These are phyloP conservation scores for Paxillus involutus DNA, from an alignment of 768 basidiomycete genomes.

Conservation along the genomic window DNA sequence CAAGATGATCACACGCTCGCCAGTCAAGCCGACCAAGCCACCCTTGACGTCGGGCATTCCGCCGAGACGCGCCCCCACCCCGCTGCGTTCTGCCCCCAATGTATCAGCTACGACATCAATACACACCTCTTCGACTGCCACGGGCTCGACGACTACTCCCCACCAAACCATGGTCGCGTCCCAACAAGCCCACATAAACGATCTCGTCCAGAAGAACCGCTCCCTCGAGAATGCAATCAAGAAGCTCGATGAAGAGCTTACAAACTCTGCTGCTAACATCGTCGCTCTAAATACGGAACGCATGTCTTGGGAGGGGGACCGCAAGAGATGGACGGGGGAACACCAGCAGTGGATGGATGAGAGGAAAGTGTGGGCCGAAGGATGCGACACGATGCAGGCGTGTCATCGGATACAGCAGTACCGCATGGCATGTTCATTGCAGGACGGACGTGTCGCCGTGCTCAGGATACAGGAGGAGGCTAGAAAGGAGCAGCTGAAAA, in stretches of 20 bases:
- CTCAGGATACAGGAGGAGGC: constrained; percentile 54
- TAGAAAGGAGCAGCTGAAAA: constrained; percentile 56
- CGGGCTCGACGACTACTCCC: constrained; percentile 32
- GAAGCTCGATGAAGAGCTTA: constrained; percentile 51
- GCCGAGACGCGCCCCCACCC: constrained; percentile 19
- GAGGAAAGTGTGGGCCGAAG: constrained; percentile 57
- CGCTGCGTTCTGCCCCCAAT: constrained; percentile 17
- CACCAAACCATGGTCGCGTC: constrained; percentile 54
- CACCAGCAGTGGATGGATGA: constrained; percentile 50
- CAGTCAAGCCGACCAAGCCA: constrained; percentile 20
- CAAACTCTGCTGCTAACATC: constrained; percentile 27
- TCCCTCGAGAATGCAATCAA: constrained; percentile 61
- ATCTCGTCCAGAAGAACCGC: constrained; percentile 68
- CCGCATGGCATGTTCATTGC: constrained; percentile 50
- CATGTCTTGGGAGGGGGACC: constrained; percentile 24
- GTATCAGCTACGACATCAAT: constrained; percentile 24
- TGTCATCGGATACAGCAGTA: constrained; percentile 68
- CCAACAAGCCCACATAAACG: constrained; percentile 68
- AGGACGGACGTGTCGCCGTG: constrained; percentile 50
- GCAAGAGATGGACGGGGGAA: constrained; percentile 22
- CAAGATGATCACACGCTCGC: constrained; percentile 30
- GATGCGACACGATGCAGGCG: constrained; percentile 60
- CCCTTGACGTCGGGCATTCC: constrained; percentile 4
- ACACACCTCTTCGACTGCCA: constrained; percentile 27
- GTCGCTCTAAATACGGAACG: constrained; percentile 44